These are phyloP conservation scores for Candida hungchunana DNA, from an alignment of 805 yeast species.

Conservation along the genomic window DNA sequence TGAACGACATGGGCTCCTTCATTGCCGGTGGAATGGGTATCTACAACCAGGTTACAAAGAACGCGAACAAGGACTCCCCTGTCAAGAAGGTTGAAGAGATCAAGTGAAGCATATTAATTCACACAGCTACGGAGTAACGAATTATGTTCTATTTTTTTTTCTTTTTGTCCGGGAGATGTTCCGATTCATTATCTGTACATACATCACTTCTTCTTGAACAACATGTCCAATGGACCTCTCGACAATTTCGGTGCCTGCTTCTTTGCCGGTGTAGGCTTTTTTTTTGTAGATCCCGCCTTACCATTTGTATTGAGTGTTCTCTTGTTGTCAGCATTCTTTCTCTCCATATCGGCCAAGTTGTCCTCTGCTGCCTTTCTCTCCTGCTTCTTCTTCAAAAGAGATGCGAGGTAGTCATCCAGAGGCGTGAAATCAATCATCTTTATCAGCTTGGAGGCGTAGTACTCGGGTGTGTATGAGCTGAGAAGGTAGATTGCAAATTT, in stretches of 20 bases:
- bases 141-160: not conserved
- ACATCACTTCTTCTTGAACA: slow-evolving; percentile 41
- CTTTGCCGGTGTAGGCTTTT: slow-evolving; percentile 28
- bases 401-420: slow-evolving; percentile 32
- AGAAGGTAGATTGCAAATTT: slow-evolving; percentile 44
- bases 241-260: slow-evolving; percentile 46
- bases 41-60: slow-evolving; percentile 46
- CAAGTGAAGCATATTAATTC: slow-evolving; percentile 5
- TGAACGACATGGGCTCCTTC: slow-evolving; percentile 69
- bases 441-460: slow-evolving; percentile 20
- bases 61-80: slow-evolving; percentile 1
- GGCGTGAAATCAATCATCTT: slow-evolving; percentile 30
- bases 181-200: not conserved
- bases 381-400: slow-evolving; percentile 16
- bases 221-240: slow-evolving; percentile 66
- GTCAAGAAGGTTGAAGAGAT: slow-evolving; percentile 1
- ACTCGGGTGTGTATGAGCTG: slow-evolving; percentile 37
- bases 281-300: slow-evolving; percentile 25
- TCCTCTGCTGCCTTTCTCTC: slow-evolving; percentile 30
- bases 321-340: slow-evolving; percentile 16
- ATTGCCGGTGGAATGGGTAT: slow-evolving; percentile 77
- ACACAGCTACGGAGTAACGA: not conserved
- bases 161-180: not conserved
- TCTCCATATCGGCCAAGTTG: slow-evolving; percentile 28
- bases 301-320: slow-evolving; percentile 9